Base-by-base conservation (phyloP, 169 alveolate genomes). In the Condylostoma magnum region DNA sequence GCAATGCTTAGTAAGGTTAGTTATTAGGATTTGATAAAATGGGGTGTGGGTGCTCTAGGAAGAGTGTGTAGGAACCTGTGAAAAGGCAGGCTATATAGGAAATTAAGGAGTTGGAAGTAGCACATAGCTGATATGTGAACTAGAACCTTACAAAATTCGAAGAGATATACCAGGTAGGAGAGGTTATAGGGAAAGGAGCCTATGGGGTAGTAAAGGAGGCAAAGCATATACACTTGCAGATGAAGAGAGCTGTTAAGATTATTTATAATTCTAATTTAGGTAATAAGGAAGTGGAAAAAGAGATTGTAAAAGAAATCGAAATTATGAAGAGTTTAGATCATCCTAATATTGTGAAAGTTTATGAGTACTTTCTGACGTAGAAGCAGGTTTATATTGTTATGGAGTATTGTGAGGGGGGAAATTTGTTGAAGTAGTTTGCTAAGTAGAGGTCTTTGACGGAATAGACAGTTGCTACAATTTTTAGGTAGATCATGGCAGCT, bases 321-420 rank as follows among this genome's bases (percentile, higher is more conserved):
- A 31, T 54, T 28, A 18, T 25, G 18, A 28, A 10, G 2, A 18
- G 25, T 1, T n/a, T 43, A n/a, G 51, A 43, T 43, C 69, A 41
- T 85, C 37, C 78, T 81, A 15, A 85, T 82, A 84, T 87, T 33
- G 84, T 87, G 38, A 87, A 82, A 57, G 71, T 83, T 71, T 77
- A 81, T 71, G 90, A 86, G 55, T 81, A 56, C 80, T 81, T 69
- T 3, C 89, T 83, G 58, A 90, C 83, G 54, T 85, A 85, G 56
- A 78, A 82, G 75, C 53, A 83, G 18, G 73, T 41, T 55, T 84
- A 87, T 52, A 67, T 87, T 34, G 82, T 77, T 10, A 87, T 88
- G 77, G 94, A 87, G 72, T 82, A 27, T 3, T 63, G 73, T 28
- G 43, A 25, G 2, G 73, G 73, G 25, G 73, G 73, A 25, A 58